phyloP scores from a whole-genome alignment of 805 yeast species.

The Myxozyma melibiosi region DNA sequence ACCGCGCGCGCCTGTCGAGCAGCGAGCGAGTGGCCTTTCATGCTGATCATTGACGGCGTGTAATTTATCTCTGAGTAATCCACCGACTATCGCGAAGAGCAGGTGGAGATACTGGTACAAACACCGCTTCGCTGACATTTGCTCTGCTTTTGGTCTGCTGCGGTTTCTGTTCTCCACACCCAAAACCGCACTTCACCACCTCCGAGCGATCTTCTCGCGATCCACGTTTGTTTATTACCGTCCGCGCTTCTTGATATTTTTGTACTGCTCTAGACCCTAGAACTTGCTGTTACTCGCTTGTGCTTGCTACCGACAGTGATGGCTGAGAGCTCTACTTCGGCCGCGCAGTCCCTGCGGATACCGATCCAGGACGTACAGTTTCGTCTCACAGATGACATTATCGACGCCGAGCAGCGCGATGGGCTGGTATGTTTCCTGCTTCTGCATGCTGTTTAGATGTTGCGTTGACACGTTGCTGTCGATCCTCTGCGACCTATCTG shows the following conservation, averaged over 20 bases:
- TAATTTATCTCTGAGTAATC: neutral
- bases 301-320: too few species aligned
- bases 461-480: too few species aligned
- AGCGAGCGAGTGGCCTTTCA: neutral
- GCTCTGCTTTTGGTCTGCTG: too few species aligned
- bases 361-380: constrained; percentile 26
- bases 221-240: neutral
- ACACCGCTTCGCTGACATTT: too few species aligned
- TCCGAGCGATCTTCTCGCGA: neutral
- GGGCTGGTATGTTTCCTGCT: constrained; percentile 22
- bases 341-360: constrained; percentile 7
- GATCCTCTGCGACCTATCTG: too few species aligned
- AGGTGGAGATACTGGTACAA: too few species aligned
- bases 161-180: neutral
- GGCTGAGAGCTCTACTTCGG: neutral
- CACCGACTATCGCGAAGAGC: neutral
- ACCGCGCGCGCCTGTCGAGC: neutral
- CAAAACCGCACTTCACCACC: neutral
- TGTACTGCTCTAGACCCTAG: too few species aligned
- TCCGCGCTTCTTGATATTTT: too few species aligned
- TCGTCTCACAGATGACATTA: constrained; percentile 20
- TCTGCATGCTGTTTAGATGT: neutral
- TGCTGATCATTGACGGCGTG: neutral
- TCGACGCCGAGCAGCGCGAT: constrained; percentile 30
- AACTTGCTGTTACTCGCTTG: too few species aligned